Conservation (phyloP, 139 green algal species). For the Zygnema circumcarinatum region DNA sequence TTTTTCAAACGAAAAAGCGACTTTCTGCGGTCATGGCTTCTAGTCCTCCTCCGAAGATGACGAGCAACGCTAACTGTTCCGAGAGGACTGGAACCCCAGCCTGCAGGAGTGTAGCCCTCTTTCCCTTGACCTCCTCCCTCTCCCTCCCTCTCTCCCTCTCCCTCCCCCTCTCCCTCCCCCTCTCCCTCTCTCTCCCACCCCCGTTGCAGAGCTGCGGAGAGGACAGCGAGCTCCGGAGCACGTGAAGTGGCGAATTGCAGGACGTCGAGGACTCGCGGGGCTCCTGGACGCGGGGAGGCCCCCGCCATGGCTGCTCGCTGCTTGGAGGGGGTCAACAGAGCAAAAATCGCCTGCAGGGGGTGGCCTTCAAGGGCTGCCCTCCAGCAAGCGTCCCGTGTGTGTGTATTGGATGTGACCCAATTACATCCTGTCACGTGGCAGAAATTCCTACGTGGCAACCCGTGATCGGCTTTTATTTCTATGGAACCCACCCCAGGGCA, state of each 20-base stretch:
- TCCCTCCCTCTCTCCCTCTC: background rate
- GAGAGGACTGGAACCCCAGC: background rate
- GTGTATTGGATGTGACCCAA: no score
- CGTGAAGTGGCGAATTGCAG: background rate
- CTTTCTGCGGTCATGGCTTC: slow-evolving; percentile 25
- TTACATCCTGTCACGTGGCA: no score
- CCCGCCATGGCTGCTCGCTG: no score
- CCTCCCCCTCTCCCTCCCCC: background rate
- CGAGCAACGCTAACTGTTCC: background rate
- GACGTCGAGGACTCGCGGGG: background rate
- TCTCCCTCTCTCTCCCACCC: no score
- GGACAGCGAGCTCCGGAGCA: background rate
- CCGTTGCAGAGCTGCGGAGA: background rate
- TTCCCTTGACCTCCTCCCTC: background rate
- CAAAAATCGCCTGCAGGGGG: no score
- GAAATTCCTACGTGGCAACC: no score
- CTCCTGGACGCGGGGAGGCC: background rate
- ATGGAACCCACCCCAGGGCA: no score
- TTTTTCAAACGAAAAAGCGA: slow-evolving; percentile 4
- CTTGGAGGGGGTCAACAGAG: no score
- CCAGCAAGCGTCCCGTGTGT: no score
- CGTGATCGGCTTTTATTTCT: no score
- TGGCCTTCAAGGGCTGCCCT: no score
- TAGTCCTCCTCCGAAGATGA: slow-evolving; percentile 28
- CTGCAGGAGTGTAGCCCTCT: background rate